Percentiles rank a stretch among this genome's conserved stretches.
Evolutionary conservation across 129 eudicot species (phyloP).

Genomic region (Flaveria bidentis): DNA sequence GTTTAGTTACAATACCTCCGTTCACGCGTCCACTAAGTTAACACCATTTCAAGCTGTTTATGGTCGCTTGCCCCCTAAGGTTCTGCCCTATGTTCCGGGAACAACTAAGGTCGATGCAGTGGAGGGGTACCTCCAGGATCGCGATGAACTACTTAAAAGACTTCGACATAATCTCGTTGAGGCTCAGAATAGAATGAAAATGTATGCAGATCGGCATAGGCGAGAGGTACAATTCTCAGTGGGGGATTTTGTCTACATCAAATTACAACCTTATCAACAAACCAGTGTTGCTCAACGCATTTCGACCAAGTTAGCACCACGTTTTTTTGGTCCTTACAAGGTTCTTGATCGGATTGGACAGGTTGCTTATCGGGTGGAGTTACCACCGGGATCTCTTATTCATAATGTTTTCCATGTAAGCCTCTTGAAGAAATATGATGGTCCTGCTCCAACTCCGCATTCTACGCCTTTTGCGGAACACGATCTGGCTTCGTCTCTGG

Average conservation of each 20-base stretch:
- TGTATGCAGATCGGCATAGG: not conserved
- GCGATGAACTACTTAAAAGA: not conserved
- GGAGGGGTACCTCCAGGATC: not conserved
- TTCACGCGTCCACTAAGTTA: not conserved
- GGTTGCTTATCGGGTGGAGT: not conserved
- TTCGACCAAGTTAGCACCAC: not conserved
- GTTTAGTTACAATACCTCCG: not conserved
- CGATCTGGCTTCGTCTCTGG: fast-evolving
- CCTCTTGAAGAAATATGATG: not conserved
- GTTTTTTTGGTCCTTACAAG: not conserved
- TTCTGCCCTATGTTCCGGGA: not conserved
- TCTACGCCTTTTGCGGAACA: fast-evolving
- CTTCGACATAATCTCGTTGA: no score
- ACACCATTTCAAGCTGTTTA: not conserved
- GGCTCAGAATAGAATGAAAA: not conserved
- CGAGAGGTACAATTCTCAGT: not conserved
- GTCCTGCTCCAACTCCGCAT: fast-evolving
- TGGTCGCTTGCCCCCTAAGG: not conserved
- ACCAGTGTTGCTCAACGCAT: not conserved
- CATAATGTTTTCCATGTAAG: not conserved
- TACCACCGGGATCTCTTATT: not conserved
- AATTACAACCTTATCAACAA: not conserved
- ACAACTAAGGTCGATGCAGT: not conserved
- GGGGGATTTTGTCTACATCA: not conserved
- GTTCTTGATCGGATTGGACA: not conserved